These are phyloP conservation scores for Scedosporium minutisporum DNA, from an alignment of 2,329 filamentous ascomycete species.

Conservation along the genomic window DNA sequence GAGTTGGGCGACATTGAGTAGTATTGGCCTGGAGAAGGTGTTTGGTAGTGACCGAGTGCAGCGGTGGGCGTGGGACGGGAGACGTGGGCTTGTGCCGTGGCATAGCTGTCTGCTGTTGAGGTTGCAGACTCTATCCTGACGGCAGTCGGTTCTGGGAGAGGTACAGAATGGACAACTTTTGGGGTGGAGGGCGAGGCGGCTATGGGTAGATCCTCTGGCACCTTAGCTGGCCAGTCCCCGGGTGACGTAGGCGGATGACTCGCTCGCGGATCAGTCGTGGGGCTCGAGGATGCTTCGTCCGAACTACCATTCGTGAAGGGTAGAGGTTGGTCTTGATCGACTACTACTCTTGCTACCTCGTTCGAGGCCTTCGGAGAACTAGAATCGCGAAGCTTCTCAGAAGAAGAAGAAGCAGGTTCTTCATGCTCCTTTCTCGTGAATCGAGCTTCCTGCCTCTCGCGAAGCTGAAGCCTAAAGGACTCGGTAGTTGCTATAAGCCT, in stretches of 20 bases:
- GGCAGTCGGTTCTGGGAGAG: not conserved
- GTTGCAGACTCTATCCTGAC: not conserved
- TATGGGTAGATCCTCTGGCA: not conserved
- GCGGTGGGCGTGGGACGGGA: not conserved
- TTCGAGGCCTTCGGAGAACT: not conserved
- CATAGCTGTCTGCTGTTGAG: not conserved
- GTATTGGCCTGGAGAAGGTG: not conserved
- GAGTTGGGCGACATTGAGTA: not conserved
- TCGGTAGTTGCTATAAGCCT: slow-evolving; percentile 10
- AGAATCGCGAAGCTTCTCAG: not conserved
- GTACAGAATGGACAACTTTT: not conserved
- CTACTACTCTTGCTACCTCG: not conserved
- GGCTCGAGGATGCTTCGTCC: not conserved
- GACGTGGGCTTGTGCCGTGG: not conserved
- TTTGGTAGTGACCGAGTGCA: not conserved
- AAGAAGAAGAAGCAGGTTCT: not conserved
- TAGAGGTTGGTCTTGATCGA: not conserved
- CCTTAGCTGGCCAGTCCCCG: not conserved
- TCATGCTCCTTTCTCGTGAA: not conserved
- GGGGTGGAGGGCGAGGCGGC: slow-evolving; percentile 1
- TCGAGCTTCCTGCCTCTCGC: slow-evolving; percentile 5
- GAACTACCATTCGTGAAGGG: slow-evolving; percentile 1
- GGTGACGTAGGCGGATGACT: not conserved
- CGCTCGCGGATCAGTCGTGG: not conserved
- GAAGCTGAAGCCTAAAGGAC: slow-evolving; percentile 8